Evolutionary conservation across 2,329 filamentous ascomycete species (phyloP).

Genomic region (Paecilomyces variotii): DNA sequence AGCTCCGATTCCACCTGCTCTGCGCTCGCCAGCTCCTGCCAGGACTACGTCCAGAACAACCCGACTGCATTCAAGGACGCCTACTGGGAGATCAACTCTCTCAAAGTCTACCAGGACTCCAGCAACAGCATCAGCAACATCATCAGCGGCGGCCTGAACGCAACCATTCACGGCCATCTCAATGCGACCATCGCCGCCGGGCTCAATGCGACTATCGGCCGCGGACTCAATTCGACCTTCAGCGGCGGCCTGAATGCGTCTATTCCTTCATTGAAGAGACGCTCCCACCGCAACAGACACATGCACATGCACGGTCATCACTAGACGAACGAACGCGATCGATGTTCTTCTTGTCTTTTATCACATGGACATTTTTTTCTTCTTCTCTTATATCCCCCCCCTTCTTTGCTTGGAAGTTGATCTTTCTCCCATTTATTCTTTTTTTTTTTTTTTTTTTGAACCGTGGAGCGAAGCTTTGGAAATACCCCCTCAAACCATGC

Average conservation of each 20-base stretch:
- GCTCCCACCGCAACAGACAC: not conserved
- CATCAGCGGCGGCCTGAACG: slow-evolving; percentile 5
- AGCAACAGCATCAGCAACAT: not conserved
- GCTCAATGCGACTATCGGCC: too few species aligned
- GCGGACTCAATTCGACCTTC: not conserved
- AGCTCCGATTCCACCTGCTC: slow-evolving; percentile 48
- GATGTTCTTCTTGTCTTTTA: not conserved
- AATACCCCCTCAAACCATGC: not conserved
- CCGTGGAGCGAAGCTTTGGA: not conserved
- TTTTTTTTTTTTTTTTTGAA: not conserved
- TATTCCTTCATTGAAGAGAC: not conserved
- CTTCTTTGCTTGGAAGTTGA: not conserved
- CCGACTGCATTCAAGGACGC: slow-evolving; percentile 62
- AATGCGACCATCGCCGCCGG: not conserved
- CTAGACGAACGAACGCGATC: not conserved
- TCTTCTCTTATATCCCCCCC: not conserved
- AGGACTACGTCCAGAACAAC: slow-evolving; percentile 63
- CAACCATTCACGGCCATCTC: not conserved
- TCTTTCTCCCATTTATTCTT: not conserved
- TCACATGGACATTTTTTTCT: not conserved
- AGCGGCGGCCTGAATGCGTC: too few species aligned
- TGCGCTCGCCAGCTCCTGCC: slow-evolving; percentile 56
- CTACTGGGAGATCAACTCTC: slow-evolving; percentile 68
- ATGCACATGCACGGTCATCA: not conserved
- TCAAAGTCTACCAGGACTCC: slow-evolving; percentile 52